These are phyloP conservation scores for Capsaspora owczarzaki DNA, from an alignment of 78 protist species.

Conservation along the genomic window DNA sequence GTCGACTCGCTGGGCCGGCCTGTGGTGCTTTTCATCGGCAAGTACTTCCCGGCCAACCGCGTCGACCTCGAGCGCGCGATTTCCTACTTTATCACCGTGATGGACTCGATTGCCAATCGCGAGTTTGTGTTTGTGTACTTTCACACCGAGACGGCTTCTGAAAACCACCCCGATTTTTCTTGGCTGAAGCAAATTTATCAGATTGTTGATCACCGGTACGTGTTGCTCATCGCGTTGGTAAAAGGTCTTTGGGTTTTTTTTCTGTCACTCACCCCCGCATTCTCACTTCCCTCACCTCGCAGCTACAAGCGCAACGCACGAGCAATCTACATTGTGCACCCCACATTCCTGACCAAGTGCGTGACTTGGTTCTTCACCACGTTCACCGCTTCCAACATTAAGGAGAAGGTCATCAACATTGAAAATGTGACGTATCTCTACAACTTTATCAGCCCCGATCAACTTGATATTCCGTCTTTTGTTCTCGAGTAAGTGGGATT, in stretches of 20 bases:
- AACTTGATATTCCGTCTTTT: neutral
- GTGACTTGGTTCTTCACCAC: conserved; percentile 1
- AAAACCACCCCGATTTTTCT: neutral
- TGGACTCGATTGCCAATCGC: neutral
- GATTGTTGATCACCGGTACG: neutral
- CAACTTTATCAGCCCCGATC: neutral
- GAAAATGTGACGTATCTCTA: neutral
- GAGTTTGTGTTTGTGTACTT: neutral
- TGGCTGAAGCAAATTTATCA: neutral
- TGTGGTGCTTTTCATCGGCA: neutral
- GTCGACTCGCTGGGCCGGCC: neutral
- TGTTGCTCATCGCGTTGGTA: neutral
- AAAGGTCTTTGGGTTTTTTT: neutral
- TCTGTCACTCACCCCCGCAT: neutral
- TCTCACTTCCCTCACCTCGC: neutral
- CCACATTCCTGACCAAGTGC: neutral
- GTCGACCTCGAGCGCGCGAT: neutral
- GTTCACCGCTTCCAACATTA: neutral
- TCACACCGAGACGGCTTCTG: neutral
- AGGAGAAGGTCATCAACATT: neutral
- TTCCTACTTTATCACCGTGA: neutral
- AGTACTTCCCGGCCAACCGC: neutral
- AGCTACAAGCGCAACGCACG: neutral
- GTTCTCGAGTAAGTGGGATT: neutral
- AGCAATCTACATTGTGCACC: neutral